Evolutionary conservation across 1,284 basidiomycete species (phyloP), one percentile per base, ranked within the genome.

Genomic region (Tetrapyrgos nigripes): DNA sequence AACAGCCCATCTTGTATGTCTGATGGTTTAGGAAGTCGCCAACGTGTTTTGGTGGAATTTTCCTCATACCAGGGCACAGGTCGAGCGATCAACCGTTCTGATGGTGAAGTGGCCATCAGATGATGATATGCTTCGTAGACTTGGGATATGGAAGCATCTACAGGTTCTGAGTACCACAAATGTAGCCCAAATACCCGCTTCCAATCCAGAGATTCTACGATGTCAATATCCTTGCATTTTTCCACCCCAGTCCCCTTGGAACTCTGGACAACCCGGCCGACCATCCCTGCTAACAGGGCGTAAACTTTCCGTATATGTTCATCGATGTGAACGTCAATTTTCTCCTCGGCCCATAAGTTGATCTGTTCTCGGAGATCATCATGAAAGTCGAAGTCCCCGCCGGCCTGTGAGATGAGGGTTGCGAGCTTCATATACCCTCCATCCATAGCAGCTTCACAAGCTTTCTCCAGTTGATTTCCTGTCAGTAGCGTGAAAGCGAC

Each of bases 161-260:
- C 83, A 0, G 86, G 80, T 52, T 89, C 83, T 1, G 87, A 89
- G 73, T 91, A 98, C 97, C 97, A 99, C 14, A 99, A 77, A 64
- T 92, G 89, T 48, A 98, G 76, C 1, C 95, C 97, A 67, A 99
- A 93, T 0, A 91, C 89, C 14, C 96, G 88, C 74, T 97, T 97
- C 97, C 97, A 99, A 73, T 97, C 96, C 53, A 98, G 76, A 1
- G 86, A 91, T 54, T 87, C 80, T n/a, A 89, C 82, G n/a, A 97
- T 80, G 54, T 86, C 79, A 21, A 94, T 75, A 57, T 93, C 88
- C 1, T 82, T 73, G 66, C 85, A 84, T 24, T 80, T 79, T 64
- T 91, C 89, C 31, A 83, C 65, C 60, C 81, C 76, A 60, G 79
- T 74, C 65, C 89, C 77, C 71, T 79, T 73, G 58, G 81, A 82